Conservation (phyloP, 1,284 basidiomycete species). For the Malassezia restricta region DNA sequence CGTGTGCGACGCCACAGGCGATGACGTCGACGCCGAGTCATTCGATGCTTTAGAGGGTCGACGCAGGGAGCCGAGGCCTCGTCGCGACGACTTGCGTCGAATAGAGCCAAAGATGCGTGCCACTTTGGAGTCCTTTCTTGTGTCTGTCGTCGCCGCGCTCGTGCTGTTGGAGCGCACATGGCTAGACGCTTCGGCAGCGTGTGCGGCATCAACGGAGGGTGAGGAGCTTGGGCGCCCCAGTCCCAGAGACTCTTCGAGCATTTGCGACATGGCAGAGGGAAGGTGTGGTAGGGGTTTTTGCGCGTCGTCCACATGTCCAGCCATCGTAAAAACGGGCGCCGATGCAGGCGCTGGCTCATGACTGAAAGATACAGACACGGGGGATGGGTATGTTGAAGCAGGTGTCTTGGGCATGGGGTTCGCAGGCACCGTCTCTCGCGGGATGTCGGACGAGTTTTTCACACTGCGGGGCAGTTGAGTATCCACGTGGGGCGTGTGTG, state of each 20-base stretch:
- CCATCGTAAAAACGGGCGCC: not conserved
- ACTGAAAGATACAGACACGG: not conserved
- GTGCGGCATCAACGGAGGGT: not conserved
- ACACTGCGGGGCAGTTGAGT: not conserved
- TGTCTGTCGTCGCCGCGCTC: not conserved
- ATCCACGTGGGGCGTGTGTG: not conserved
- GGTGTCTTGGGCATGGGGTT: not conserved
- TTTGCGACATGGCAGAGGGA: not conserved
- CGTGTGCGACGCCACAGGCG: not conserved
- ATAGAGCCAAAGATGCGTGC: slow-evolving; percentile 15
- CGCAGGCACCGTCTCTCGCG: not conserved
- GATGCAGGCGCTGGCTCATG: not conserved
- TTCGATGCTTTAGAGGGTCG: not conserved
- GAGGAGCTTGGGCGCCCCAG: not conserved
- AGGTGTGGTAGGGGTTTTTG: not conserved
- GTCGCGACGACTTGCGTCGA: slow-evolving; percentile 16
- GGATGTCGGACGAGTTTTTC: not conserved
- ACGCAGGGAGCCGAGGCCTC: not conserved
- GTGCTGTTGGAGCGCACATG: not conserved
- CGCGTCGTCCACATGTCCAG: not conserved
- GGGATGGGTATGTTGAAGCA: not conserved
- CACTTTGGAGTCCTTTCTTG: slow-evolving; percentile 2
- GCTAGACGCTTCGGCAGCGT: not conserved
- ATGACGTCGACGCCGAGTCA: not conserved
- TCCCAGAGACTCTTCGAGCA: not conserved